These are phyloP conservation scores for Cucurbita maxima DNA, from an alignment of 306 rosid genomes.

Conservation along the genomic window DNA sequence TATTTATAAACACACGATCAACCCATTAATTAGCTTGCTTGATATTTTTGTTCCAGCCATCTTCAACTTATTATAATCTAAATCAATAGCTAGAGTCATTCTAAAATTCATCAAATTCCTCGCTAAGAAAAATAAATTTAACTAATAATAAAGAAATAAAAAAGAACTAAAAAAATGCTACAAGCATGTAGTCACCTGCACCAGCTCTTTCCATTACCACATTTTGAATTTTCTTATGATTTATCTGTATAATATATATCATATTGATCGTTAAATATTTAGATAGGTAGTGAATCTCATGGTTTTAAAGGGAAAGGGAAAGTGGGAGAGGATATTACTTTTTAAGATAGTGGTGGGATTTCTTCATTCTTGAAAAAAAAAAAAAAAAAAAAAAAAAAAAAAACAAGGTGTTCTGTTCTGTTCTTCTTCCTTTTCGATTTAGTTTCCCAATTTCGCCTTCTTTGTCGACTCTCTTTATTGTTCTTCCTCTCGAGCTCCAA, in stretches of 20 bases:
- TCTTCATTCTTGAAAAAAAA: slow-evolving; percentile 19
- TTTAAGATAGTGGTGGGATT: slow-evolving; percentile 25
- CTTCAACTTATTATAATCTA: too few relatives aligned
- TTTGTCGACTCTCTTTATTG: not conserved
- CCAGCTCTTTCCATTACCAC: not conserved
- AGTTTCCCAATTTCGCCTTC: not conserved
- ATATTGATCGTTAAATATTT: too few relatives aligned
- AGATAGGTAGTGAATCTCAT: not conserved
- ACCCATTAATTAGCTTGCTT: too few relatives aligned
- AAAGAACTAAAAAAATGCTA: not conserved
- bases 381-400: not conserved
- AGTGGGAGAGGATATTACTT: slow-evolving; percentile 13
- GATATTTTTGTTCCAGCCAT: too few relatives aligned
- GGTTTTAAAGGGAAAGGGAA: too few relatives aligned
- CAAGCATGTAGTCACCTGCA: slow-evolving; percentile 5
- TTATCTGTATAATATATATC: too few relatives aligned
- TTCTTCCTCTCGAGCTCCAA: not conserved
- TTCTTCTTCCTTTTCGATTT: not conserved
- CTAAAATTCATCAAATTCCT: too few relatives aligned
- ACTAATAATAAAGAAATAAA: not conserved
- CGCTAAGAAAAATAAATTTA: not conserved
- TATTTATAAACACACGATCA: too few relatives aligned
- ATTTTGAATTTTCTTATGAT: too few relatives aligned
- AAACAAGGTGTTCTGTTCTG: not conserved
- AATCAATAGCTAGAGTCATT: too few relatives aligned